Evolutionary conservation across 306 rosid species (phyloP).

Genomic region (Acacia acuminata): DNA sequence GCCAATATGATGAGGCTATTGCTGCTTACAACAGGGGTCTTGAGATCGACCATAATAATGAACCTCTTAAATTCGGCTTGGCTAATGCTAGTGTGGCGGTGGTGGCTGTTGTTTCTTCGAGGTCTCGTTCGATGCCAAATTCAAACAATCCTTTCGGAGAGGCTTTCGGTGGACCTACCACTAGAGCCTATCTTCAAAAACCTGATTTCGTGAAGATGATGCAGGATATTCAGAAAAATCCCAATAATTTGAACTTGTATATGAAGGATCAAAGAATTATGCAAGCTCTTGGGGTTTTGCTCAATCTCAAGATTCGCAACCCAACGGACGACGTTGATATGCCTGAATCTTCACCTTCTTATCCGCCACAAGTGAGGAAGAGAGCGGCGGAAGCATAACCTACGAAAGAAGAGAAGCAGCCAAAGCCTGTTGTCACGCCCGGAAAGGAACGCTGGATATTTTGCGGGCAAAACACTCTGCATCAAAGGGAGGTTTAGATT

Average conservation of each 20-base stretch:
- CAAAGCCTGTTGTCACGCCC: too few relatives aligned
- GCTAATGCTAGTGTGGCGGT: constrained; percentile 67
- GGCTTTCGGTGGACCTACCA: constrained; percentile 83
- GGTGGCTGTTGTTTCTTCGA: background rate
- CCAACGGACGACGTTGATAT: constrained; percentile 58
- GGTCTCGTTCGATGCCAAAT: constrained; percentile 49
- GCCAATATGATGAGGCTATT: constrained; percentile 59
- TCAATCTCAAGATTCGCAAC: constrained; percentile 63
- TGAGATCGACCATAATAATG: constrained; percentile 80
- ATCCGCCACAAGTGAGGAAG: constrained; percentile 46
- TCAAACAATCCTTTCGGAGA: constrained; percentile 64
- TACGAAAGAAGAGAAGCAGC: constrained; percentile 34
- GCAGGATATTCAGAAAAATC: constrained; percentile 87
- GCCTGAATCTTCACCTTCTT: constrained; percentile 47
- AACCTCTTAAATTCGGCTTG: constrained; percentile 68
- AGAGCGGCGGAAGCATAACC: constrained; percentile 65
- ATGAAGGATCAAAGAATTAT: constrained; percentile 85
- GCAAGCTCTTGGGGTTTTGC: constrained; percentile 92
- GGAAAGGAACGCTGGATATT: too few relatives aligned
- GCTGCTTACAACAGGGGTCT: constrained; percentile 79
- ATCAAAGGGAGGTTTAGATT: too few relatives aligned
- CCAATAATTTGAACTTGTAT: constrained; percentile 57
- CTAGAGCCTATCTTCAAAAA: constrained; percentile 72
- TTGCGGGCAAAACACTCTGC: too few relatives aligned
- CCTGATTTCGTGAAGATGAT: constrained; percentile 87